phyloP scores from a whole-genome alignment of 2,329 filamentous ascomycete species.

The Stachybotrys chartarum region DNA sequence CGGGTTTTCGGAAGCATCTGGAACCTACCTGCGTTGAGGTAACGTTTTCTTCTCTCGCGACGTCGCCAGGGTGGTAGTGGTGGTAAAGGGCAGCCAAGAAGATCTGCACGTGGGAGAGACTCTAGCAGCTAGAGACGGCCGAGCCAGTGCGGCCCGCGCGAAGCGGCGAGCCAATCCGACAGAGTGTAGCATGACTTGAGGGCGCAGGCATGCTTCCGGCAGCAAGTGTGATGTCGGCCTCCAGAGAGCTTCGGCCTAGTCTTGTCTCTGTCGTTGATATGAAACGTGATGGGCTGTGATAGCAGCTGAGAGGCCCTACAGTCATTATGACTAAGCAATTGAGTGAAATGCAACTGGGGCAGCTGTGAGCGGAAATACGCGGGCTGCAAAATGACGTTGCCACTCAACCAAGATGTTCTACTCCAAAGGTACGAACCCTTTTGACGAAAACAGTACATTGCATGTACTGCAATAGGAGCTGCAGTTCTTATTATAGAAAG shows the following conservation, averaged over 20 bases:
- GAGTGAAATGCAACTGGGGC: no score
- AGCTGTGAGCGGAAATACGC: no score
- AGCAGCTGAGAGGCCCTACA: no score
- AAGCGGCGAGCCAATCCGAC: slow-evolving; percentile 3
- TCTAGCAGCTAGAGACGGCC: not conserved
- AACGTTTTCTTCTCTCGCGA: not conserved
- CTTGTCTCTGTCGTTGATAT: no score
- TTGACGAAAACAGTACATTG: no score
- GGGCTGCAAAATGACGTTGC: no score
- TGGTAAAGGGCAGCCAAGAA: not conserved
- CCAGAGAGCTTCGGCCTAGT: not conserved
- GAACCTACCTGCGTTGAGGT: not conserved
- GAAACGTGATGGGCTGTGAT: no score
- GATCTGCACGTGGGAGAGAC: not conserved
- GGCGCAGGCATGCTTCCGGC: slow-evolving; percentile 1
- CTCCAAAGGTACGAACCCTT: no score
- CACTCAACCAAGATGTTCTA: no score
- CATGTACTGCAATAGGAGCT: no score
- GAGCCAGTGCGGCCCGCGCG: slow-evolving; percentile 6
- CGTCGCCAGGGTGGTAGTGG: not conserved
- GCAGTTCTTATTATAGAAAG: no score
- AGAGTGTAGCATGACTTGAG: slow-evolving; percentile 8
- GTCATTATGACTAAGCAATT: no score
- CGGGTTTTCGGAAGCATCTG: not conserved
- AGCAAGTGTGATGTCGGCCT: not conserved